Base-by-base conservation (phyloP, 2,329 filamentous ascomycete species). In the Dactylellina drechsleri region DNA sequence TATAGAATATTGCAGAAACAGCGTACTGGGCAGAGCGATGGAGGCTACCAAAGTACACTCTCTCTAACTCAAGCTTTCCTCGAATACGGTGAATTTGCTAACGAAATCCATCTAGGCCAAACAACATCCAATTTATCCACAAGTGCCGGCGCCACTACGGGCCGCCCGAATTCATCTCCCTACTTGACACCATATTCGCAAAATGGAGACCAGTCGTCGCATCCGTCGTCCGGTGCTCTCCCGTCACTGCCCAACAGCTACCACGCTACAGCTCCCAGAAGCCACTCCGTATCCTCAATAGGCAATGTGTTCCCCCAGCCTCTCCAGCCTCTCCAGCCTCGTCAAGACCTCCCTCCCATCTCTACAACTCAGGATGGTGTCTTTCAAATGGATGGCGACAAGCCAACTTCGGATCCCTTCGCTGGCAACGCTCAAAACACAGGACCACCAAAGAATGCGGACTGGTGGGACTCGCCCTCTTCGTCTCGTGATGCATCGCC, bases 1-100 rank as follows among this genome's bases (percentile, higher is more conserved):
- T 74, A 74, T 56, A 50, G 70, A 23, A 61, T 57, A 50, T 57
- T 74, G 47, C 70, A 74, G 58, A 74, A 74, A 23, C 70, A 74
- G 20, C 62, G 70, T 18, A 74, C 70, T 7, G 70, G 70, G 2
- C 70, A 74, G n/a, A 74, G 70, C 31, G 70, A 74, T 36, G 70
- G 70, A 36, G 50, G 70, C 49, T 58, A 67, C 40, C 70, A 36
- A 60, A 58, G 70, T 74, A 47, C n/a, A 18, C 60, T 47, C 23
- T 13, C 20, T 16, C 31, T 10, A 47, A 64, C 20, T 57, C 13
- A 47, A 47, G 4, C 47, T 52, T 13, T 52, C 47, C 20, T 52
- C 20, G 2, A 20, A 7, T n/a, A 47, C 13, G 43, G 3, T 10
- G 13, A n/a, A 15, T 23, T 60, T 15, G 47, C 49, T 31, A 43